These are phyloP conservation scores for Magnaporthales sp. DNA, from an alignment of 2,329 filamentous ascomycete species.

Conservation along the genomic window DNA sequence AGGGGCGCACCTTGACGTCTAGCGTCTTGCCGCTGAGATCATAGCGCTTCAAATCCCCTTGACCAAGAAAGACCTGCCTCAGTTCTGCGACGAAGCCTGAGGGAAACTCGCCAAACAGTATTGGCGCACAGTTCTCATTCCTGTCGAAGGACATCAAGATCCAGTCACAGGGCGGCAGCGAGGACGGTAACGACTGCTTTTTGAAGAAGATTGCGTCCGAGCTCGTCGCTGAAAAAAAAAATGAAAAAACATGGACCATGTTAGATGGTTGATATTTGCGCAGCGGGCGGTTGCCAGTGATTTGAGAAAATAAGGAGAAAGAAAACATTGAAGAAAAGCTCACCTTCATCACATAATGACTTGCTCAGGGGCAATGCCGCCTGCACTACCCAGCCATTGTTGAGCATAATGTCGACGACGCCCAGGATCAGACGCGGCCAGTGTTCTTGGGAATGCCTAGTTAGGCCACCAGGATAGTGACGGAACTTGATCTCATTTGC, in stretches of 20 bases:
- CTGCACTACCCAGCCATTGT: not conserved
- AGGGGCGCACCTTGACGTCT: not conserved
- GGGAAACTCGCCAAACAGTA: not conserved
- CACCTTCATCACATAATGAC: not conserved
- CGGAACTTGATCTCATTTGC: not conserved
- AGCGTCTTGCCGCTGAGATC: not conserved
- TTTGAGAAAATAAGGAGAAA: not conserved
- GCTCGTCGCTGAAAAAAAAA: not conserved
- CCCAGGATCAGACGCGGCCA: not conserved
- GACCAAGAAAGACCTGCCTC: not conserved
- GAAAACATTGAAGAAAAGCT: too few relatives aligned
- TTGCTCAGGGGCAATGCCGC: not conserved
- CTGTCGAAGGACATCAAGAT: not conserved
- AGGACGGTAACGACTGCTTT: not conserved
- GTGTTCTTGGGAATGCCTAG: not conserved
- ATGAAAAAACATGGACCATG: not conserved
- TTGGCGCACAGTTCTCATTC: not conserved
- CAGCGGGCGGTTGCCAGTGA: not conserved
- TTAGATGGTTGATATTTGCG: not conserved
- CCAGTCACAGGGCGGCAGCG: not conserved
- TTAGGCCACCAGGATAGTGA: not conserved
- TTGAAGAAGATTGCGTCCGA: not conserved
- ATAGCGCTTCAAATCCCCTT: not conserved
- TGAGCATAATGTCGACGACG: not conserved
- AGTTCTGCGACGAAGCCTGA: not conserved